Conservation (phyloP, 306 rosid genomes). For the Casuarina cunninghamiana region DNA sequence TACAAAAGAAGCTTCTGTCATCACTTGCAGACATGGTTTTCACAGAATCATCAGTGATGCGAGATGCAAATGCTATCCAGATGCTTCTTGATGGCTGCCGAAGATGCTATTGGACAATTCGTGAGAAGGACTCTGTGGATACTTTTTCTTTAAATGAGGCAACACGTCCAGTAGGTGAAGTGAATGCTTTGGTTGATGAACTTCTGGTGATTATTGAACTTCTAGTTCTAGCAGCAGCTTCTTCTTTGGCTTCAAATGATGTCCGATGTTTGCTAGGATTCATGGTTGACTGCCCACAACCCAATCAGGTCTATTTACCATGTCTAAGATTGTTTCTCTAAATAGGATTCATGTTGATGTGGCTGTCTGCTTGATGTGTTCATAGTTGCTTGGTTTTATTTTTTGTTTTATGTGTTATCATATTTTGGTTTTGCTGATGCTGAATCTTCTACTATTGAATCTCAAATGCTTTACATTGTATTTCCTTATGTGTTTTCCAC, state of each 20-base stretch:
- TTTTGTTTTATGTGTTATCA: neutral
- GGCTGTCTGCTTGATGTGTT: slow-evolving; percentile 7
- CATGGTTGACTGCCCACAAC: slow-evolving; percentile 91
- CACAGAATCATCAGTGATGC: slow-evolving; percentile 83
- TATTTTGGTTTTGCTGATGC: neutral
- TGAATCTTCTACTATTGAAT: neutral
- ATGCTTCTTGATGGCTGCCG: slow-evolving; percentile 96
- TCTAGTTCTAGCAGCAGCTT: slow-evolving; percentile 80
- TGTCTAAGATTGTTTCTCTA: slow-evolving; percentile 24
- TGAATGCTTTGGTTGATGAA: slow-evolving; percentile 97
- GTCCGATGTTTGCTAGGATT: slow-evolving; percentile 85
- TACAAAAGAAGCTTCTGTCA: slow-evolving; percentile 96
- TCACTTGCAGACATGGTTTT: slow-evolving; percentile 99
- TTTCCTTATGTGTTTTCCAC: neutral
- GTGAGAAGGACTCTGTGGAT: slow-evolving; percentile 77
- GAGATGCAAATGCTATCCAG: slow-evolving; percentile 97
- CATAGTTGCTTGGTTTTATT: neutral
- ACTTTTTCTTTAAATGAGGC: slow-evolving; percentile 66
- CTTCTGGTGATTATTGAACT: slow-evolving; percentile 90
- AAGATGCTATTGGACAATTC: slow-evolving; percentile 90
- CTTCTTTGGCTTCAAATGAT: slow-evolving; percentile 67
- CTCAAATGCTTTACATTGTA: neutral
- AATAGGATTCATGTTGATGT: slow-evolving; percentile 1
- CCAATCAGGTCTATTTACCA: slow-evolving; percentile 67
- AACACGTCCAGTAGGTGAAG: slow-evolving; percentile 83